These are phyloP conservation scores for Pisolithus orientalis DNA, from an alignment of 768 basidiomycete species.

Conservation along the genomic window DNA sequence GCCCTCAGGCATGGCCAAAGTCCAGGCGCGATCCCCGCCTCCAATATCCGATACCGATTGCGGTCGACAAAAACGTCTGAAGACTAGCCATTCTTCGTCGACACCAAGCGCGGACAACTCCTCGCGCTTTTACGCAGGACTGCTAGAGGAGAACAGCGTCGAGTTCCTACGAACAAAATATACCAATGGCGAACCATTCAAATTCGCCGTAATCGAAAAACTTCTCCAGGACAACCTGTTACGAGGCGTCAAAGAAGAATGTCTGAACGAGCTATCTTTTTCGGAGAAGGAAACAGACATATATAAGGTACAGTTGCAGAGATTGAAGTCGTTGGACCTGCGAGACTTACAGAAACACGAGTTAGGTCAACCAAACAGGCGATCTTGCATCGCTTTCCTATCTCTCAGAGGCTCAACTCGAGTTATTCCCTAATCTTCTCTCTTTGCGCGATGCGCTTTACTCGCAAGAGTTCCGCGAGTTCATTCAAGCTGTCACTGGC, in stretches of 20 bases:
- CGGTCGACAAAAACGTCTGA: slow-evolving; percentile 28
- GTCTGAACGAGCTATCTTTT: slow-evolving; percentile 70
- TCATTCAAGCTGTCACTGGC: slow-evolving; percentile 81
- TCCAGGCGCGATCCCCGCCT: slow-evolving; percentile 42
- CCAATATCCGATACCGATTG: slow-evolving; percentile 23
- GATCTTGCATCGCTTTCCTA: slow-evolving; percentile 92
- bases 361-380: slow-evolving; percentile 92
- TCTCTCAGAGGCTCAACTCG: slow-evolving; percentile 70
- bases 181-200: slow-evolving; percentile 60
- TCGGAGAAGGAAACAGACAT: slow-evolving; percentile 97
- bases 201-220: slow-evolving; percentile 72
- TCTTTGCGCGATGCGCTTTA: slow-evolving; percentile 88
- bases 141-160: slow-evolving; percentile 55
- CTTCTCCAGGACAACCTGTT: slow-evolving; percentile 83
- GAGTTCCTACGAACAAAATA: slow-evolving; percentile 54
- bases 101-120: slow-evolving; percentile 8
- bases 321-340: background rate
- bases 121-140: slow-evolving; percentile 29
- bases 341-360: background rate
- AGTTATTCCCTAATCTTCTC: slow-evolving; percentile 74
- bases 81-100: slow-evolving; percentile 30
- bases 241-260: slow-evolving; percentile 77
- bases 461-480: slow-evolving; percentile 72
- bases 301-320: slow-evolving; percentile 66
- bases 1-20: slow-evolving; percentile 35